Conservation (phyloP, 2,329 filamentous ascomycete genomes). For the Pseudopithomyces chartarum region DNA sequence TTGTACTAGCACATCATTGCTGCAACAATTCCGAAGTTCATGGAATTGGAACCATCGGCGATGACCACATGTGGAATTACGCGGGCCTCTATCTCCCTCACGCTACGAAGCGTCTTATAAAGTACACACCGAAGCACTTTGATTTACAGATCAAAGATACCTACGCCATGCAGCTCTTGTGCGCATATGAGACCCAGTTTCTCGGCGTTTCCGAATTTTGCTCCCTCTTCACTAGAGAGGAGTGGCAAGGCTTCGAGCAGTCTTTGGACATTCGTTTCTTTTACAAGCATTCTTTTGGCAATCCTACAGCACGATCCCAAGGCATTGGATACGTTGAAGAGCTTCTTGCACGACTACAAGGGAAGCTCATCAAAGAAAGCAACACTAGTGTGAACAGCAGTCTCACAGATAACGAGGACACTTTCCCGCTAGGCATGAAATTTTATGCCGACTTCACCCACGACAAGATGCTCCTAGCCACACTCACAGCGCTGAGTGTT, state of each 20-base stretch:
- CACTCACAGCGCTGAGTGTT: constrained; percentile 58
- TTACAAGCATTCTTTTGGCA: constrained; percentile 54
- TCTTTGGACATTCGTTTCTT: constrained; percentile 59
- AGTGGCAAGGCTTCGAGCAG: constrained; percentile 61
- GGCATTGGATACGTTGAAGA: constrained; percentile 60
- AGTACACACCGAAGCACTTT: constrained; percentile 55
- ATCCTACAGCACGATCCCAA: constrained; percentile 58
- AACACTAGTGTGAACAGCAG: constrained; percentile 60
- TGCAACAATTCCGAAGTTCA: constrained; percentile 9
- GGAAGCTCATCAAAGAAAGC: constrained; percentile 53
- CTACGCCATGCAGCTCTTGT: constrained; percentile 56
- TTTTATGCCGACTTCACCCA: constrained; percentile 61
- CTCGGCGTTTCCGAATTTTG: constrained; percentile 59
- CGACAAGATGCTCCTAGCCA: constrained; percentile 58
- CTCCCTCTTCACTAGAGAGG: constrained; percentile 58
- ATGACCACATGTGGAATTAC: constrained; percentile 51
- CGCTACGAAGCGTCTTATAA: constrained; percentile 54
- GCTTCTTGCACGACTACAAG: constrained; percentile 54
- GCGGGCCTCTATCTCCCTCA: constrained; percentile 52
- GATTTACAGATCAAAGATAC: constrained; percentile 56
- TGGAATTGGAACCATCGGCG: constrained; percentile 46
- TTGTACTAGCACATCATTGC: constrained; percentile 7
- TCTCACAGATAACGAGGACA: constrained; percentile 50
- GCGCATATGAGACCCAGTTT: constrained; percentile 59
- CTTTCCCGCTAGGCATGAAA: constrained; percentile 55